Percentiles rank a stretch among this genome's conserved stretches.
Conservation (phyloP, 805 yeast genomes). For the Spencermartinsiella europaea region DNA sequence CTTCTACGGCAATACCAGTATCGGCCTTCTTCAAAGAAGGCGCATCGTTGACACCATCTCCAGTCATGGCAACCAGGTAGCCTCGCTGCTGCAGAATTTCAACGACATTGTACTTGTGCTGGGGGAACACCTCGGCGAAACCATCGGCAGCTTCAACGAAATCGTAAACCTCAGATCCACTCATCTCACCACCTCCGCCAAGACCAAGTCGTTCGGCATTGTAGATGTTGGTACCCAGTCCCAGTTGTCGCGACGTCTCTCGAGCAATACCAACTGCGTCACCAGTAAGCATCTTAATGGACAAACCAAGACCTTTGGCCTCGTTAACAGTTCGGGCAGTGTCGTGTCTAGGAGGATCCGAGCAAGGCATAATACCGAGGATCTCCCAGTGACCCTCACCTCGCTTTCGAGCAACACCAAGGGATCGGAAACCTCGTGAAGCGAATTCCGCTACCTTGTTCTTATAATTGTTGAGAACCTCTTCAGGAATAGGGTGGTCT, state of each 20-base stretch:
- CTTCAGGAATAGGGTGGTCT: constrained; percentile 94
- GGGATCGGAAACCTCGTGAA: constrained; percentile 96
- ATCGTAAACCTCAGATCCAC: constrained; percentile 61
- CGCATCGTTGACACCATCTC: constrained; percentile 67
- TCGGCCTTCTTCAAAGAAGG: constrained; percentile 67
- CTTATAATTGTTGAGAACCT: constrained; percentile 88
- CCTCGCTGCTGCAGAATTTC: constrained; percentile 61
- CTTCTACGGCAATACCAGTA: constrained; percentile 81
- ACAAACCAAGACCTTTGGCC: constrained; percentile 85
- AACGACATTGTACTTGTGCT: constrained; percentile 62
- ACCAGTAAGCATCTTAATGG: constrained; percentile 98
- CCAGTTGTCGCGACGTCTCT: constrained; percentile 97
- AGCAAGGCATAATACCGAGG: constrained; percentile 96
- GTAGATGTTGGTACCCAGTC: constrained; percentile 93
- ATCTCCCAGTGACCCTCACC: constrained; percentile 99
- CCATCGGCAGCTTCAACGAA: constrained; percentile 89
- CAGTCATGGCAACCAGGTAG: constrained; percentile 65
- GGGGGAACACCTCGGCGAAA: constrained; percentile 72
- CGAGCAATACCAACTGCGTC: constrained; percentile 99
- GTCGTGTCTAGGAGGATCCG: constrained; percentile 99
- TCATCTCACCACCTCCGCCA: constrained; percentile 64
- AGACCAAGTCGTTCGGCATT: constrained; percentile 96
- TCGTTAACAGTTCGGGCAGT: constrained; percentile 91
- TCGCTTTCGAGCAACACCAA: constrained; percentile 98
- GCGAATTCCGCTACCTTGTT: constrained; percentile 97